Evolutionary conservation across 148 eudicot species (phyloP).

Genomic region (Rhododendron simsii): DNA sequence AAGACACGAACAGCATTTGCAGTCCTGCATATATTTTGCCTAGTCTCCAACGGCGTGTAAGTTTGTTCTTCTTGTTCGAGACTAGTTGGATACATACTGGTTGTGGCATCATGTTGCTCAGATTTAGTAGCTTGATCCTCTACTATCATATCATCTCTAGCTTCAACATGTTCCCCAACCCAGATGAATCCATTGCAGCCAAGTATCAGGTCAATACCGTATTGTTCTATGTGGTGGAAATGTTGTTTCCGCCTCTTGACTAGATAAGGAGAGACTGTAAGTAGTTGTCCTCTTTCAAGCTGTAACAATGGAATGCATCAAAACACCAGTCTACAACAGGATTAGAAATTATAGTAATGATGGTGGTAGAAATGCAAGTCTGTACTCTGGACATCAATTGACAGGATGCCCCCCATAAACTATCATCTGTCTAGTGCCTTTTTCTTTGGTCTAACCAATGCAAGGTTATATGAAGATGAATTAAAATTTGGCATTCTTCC

Average conservation of each 20-base stretch:
- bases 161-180: slow-evolving; percentile 75
- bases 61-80: slow-evolving; percentile 35
- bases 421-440: not conserved
- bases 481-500: not conserved
- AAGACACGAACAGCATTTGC: slow-evolving; percentile 77
- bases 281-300: slow-evolving; percentile 83
- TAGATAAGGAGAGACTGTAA: slow-evolving; percentile 68
- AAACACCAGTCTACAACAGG: not conserved
- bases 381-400: not conserved
- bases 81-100: slow-evolving; percentile 7
- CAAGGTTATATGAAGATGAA: not conserved
- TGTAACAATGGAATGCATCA: slow-evolving; percentile 17
- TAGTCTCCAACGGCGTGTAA: slow-evolving; percentile 52
- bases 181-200: slow-evolving; percentile 92
- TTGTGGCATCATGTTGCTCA: slow-evolving; percentile 28
- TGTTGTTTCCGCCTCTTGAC: slow-evolving; percentile 86
- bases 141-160: slow-evolving; percentile 55
- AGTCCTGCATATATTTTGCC: slow-evolving; percentile 72
- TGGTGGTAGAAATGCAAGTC: not conserved
- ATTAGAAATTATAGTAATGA: not conserved
- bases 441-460: not conserved
- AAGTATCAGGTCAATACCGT: slow-evolving; percentile 62
- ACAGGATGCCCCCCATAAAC: not conserved
- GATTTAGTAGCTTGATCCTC: slow-evolving; percentile 42
- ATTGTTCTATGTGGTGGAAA: slow-evolving; percentile 66